Conservation (phyloP, 352 stramenopile species). For the Phytopythium cucurbitacearum region DNA sequence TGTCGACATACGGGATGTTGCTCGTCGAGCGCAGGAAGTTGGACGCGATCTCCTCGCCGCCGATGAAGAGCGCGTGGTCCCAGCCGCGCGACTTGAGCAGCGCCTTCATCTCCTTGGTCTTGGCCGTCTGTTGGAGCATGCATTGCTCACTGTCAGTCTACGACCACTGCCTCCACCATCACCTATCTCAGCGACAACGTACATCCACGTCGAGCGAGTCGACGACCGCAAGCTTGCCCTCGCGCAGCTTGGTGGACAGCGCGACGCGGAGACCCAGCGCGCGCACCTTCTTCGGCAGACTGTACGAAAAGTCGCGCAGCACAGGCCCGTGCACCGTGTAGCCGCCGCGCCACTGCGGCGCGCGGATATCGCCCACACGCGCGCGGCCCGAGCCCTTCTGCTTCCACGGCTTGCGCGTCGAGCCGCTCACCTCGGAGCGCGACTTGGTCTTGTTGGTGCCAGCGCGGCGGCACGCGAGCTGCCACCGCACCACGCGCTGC, state of each 20-base stretch:
- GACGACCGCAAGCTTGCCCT: conserved; percentile 83
- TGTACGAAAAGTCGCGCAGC: conserved; percentile 87
- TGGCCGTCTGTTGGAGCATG: conserved; percentile 41
- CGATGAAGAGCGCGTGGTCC: conserved; percentile 86
- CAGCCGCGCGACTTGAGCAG: conserved; percentile 70
- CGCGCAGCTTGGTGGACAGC: conserved; percentile 83
- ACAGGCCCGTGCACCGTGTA: conserved; percentile 83
- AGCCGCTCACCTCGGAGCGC: conserved; percentile 82
- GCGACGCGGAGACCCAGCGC: conserved; percentile 83
- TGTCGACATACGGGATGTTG: conserved; percentile 85
- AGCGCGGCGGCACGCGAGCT: conserved; percentile 76
- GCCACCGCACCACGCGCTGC: conserved; percentile 86
- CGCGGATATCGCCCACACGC: conserved; percentile 84
- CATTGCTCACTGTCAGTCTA: conserved; percentile 1
- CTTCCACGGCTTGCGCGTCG: conserved; percentile 85
- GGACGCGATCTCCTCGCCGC: conserved; percentile 61
- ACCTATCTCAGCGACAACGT: conserved; percentile 13
- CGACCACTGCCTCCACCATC: conserved; percentile 2
- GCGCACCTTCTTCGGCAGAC: conserved; percentile 84
- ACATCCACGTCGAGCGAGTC: conserved; percentile 75
- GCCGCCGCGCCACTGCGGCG: conserved; percentile 81
- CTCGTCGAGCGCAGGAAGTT: conserved; percentile 80
- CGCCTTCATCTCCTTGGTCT: conserved; percentile 88
- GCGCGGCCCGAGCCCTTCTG: conserved; percentile 85
- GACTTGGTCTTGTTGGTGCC: conserved; percentile 89